Evolutionary conservation across 2,329 filamentous ascomycete species (phyloP).

Genomic region (Laburnicola sp.): DNA sequence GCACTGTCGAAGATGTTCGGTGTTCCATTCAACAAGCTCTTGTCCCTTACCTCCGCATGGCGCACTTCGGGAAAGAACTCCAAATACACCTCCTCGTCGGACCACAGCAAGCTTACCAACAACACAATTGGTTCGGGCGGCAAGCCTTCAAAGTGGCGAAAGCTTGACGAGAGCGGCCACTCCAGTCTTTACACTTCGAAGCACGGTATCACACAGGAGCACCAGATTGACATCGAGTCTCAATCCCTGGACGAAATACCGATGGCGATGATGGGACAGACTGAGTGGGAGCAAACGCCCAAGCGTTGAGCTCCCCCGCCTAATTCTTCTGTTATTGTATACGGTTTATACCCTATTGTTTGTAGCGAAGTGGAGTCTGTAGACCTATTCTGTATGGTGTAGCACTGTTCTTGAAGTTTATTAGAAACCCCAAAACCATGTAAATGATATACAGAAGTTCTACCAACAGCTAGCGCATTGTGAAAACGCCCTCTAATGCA

Average conservation of each 20-base stretch:
- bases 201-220: neutral
- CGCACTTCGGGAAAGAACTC: neutral
- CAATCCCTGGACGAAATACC: neutral
- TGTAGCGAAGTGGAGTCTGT: no score
- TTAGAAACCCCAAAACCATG: no score
- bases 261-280: neutral
- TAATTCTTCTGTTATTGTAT: no score
- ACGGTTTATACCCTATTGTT: no score
- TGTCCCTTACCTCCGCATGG: neutral
- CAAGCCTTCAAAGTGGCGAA: no score
- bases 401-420: no score
- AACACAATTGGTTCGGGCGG: neutral
- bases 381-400: no score
- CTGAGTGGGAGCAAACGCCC: no score
- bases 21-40: neutral
- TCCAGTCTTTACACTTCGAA: neutral
- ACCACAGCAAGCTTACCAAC: neutral
- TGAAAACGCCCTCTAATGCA: neutral
- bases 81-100: neutral
- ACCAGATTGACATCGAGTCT: neutral
- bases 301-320: no score
- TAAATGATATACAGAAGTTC: no score
- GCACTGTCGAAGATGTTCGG: constrained; percentile 15
- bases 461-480: neutral
- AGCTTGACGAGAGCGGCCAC: neutral